These are phyloP conservation scores for Carex myosuroides DNA, from an alignment of 176 grass and related monocot genomes.

Conservation along the genomic window DNA sequence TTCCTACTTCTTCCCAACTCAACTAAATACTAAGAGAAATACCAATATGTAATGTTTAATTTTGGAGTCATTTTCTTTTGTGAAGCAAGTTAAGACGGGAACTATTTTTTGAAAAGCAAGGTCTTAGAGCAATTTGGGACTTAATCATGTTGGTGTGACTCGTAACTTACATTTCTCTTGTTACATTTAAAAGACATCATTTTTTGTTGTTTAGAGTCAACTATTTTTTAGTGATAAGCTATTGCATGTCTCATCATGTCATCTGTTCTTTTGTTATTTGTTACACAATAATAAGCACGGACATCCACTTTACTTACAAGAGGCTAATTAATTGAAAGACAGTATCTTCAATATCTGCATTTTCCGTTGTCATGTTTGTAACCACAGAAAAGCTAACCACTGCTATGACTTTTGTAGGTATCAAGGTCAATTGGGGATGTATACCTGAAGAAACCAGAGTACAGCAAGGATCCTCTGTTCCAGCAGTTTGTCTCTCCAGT, in stretches of 20 bases:
- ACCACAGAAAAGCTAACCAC: background rate
- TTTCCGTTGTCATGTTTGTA: background rate
- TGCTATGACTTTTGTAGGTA: slow-evolving; percentile 34
- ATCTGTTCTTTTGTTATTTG: background rate
- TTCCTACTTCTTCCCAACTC: background rate
- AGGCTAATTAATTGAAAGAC: background rate
- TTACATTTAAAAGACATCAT: background rate
- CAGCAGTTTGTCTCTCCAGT: slow-evolving; percentile 37
- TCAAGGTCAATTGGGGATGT: slow-evolving; percentile 85
- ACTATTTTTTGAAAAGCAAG: background rate
- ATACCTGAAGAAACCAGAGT: slow-evolving; percentile 81
- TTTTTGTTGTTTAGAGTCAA: background rate
- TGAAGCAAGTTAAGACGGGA: background rate
- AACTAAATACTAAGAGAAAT: background rate
- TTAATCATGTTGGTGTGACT: background rate
- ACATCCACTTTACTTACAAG: background rate
- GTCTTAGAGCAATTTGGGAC: background rate
- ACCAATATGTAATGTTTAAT: background rate
- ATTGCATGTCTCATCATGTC: background rate
- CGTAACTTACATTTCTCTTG: background rate
- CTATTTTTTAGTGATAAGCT: background rate
- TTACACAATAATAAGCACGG: background rate
- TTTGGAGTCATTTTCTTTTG: background rate
- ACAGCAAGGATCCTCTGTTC: slow-evolving; percentile 55
- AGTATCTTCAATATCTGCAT: background rate